Percentiles rank a stretch among this genome's conserved stretches.
Evolutionary conservation across 495 filamentous ascomycete genomes (phyloP).

Genomic region (Apiosordaria backusii): DNA sequence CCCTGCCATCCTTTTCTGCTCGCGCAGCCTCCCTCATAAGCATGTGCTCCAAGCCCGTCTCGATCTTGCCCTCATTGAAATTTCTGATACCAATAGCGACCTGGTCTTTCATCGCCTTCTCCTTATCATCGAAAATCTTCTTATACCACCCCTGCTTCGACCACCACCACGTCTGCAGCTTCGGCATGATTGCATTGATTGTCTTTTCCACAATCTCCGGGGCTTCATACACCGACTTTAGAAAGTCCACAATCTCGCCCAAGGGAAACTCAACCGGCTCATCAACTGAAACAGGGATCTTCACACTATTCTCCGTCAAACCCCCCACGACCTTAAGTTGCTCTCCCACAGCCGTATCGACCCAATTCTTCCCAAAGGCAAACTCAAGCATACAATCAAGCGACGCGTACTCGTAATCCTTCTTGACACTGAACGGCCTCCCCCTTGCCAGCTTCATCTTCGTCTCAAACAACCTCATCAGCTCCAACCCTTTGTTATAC

Average conservation of each 20-base stretch:
- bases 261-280: background rate
- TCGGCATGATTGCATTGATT: background rate
- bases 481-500: background rate
- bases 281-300: background rate
- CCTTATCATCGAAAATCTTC: background rate
- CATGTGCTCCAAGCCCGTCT: constrained; percentile 1
- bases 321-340: background rate
- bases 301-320: background rate
- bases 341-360: background rate
- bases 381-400: background rate
- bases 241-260: background rate
- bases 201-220: background rate
- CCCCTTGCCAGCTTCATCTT: constrained; percentile 2
- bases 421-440: background rate
- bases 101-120: background rate
- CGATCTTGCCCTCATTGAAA: background rate
- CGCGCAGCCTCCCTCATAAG: background rate
- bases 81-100: background rate
- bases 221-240: background rate
- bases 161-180: background rate
- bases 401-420: background rate
- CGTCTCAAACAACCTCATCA: background rate
- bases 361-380: background rate
- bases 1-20: constrained; percentile 4
- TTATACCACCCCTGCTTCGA: background rate